These are phyloP conservation scores for Perkinsus olseni DNA, from an alignment of 169 alveolate genomes.

Conservation along the genomic window DNA sequence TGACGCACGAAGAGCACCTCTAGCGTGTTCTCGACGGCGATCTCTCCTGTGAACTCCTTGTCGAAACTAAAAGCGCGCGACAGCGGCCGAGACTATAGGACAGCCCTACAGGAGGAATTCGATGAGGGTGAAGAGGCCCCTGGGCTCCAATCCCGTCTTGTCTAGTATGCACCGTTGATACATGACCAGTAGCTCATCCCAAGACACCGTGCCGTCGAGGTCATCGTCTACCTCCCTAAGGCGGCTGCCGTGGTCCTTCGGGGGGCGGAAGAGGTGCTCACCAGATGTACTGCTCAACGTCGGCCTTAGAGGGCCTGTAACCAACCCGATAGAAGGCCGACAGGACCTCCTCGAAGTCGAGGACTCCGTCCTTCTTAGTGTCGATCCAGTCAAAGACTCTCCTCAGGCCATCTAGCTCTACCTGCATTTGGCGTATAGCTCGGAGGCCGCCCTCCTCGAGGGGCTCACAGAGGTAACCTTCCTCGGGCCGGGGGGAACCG, in stretches of 20 bases:
- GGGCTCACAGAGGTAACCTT: not conserved
- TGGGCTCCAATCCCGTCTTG: not conserved
- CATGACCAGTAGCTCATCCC: not conserved
- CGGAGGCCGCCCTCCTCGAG: not conserved
- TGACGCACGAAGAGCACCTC: not conserved
- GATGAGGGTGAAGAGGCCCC: not conserved
- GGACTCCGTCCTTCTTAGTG: not conserved
- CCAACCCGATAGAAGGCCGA: not conserved
- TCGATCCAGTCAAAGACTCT: not conserved
- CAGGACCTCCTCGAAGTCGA: not conserved
- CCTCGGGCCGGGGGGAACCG: not conserved
- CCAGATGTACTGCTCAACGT: not conserved
- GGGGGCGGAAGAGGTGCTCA: not conserved
- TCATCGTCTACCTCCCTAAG: not conserved
- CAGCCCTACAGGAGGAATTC: not conserved
- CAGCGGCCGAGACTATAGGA: not conserved
- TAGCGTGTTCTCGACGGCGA: not conserved
- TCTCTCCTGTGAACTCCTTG: not conserved
- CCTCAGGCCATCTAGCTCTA: not conserved
- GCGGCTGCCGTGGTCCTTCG: not conserved
- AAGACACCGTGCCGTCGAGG: not conserved
- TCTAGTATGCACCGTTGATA: not conserved
- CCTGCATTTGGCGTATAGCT: not conserved
- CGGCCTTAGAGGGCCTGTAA: not conserved
- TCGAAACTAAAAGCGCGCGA: not conserved